These are phyloP conservation scores for Fusarium irregulare DNA, from an alignment of 2,329 filamentous ascomycete species.

Conservation along the genomic window DNA sequence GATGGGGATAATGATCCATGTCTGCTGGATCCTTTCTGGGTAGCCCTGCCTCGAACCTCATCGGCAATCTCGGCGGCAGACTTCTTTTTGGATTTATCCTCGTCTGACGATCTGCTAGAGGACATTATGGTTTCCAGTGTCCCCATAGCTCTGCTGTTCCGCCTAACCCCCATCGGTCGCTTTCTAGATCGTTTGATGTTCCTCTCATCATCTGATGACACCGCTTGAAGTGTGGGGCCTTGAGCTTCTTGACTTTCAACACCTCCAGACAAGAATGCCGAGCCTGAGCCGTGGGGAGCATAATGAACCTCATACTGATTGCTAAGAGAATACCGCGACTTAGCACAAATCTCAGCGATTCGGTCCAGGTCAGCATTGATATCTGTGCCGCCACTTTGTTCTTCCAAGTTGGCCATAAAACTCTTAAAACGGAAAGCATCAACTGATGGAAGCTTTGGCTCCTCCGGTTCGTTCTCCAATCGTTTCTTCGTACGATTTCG, in stretches of 20 bases:
- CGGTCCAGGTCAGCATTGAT: conserved; percentile 70
- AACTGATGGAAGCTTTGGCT: conserved; percentile 66
- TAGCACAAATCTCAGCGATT: conserved; percentile 75
- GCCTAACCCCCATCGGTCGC: conserved; percentile 56
- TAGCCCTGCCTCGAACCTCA: conserved; percentile 63
- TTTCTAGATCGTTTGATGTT: conserved; percentile 53
- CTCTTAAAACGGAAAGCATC: conserved; percentile 74
- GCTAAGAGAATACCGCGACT: conserved; percentile 72
- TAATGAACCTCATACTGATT: conserved; percentile 76
- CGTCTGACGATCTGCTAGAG: conserved; percentile 71
- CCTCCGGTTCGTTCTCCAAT: conserved; percentile 45
- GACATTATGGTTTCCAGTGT: conserved; percentile 76
- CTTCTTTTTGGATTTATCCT: conserved; percentile 70
- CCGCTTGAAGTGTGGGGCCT: conserved; percentile 68
- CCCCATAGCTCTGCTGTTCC: conserved; percentile 67
- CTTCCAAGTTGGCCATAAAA: conserved; percentile 68
- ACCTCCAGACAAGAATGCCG: conserved; percentile 56
- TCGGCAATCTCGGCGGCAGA: conserved; percentile 67
- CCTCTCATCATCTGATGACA: conserved; percentile 68
- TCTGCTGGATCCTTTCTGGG: conserved; percentile 51
- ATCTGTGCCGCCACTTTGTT: conserved; percentile 55
- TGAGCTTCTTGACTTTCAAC: conserved; percentile 49
- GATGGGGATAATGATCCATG: conserved; percentile 50
- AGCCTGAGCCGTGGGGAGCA: conserved; percentile 69
- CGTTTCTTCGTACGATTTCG: conserved; percentile 56